Conservation (phyloP, 306 rosid genomes). For the Pueraria montana region DNA sequence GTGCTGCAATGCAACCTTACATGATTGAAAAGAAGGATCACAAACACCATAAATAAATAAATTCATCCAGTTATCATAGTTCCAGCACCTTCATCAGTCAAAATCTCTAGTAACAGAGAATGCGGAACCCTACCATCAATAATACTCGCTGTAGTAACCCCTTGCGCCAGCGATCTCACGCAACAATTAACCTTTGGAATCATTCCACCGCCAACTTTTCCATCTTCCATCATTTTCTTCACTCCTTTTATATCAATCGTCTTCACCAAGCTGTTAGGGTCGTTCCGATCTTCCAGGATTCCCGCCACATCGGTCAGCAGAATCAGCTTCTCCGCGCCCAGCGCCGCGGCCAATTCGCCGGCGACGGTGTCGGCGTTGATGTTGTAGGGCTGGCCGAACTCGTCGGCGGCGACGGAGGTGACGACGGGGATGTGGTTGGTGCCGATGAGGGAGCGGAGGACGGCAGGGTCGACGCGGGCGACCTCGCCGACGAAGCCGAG, state of each 20-base stretch:
- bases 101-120: slow-evolving; percentile 82
- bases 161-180: slow-evolving; percentile 82
- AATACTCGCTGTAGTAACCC: slow-evolving; percentile 86
- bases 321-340: slow-evolving; percentile 95
- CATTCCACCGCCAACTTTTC: slow-evolving; percentile 87
- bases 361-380: slow-evolving; percentile 95
- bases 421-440: slow-evolving; percentile 85
- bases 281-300: slow-evolving; percentile 67
- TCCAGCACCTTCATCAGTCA: slow-evolving; percentile 96
- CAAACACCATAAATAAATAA: background rate
- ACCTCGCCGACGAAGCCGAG: slow-evolving; percentile 92
- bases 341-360: slow-evolving; percentile 88
- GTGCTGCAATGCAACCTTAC: slow-evolving; percentile 1
- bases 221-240: slow-evolving; percentile 78
- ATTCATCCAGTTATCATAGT: slow-evolving; percentile 84
- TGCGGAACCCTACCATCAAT: slow-evolving; percentile 86
- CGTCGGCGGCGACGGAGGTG: slow-evolving; percentile 88
- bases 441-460: slow-evolving; percentile 69
- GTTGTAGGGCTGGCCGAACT: slow-evolving; percentile 81
- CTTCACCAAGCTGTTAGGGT: slow-evolving; percentile 76
- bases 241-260: slow-evolving; percentile 78
- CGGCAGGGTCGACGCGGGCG: slow-evolving; percentile 67
- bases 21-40: background rate
- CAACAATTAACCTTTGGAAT: slow-evolving; percentile 95
- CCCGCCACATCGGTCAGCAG: slow-evolving; percentile 92